Percentiles rank a stretch among this genome's conserved stretches.
Conservation (phyloP, 192 early-diverging fungal species). For the Lobulomyces angularis region DNA sequence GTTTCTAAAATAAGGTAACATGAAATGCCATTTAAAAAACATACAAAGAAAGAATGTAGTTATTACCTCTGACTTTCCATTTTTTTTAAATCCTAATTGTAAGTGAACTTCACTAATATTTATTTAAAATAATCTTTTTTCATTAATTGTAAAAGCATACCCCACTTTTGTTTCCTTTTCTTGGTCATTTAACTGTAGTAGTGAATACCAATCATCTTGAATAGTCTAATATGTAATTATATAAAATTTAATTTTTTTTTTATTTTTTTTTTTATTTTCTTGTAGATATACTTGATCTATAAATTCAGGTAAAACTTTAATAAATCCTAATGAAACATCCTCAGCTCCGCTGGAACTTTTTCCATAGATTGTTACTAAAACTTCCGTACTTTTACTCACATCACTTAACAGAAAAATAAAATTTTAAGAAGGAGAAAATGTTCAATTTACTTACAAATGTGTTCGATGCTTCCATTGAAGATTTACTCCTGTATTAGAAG, state of each 20-base stretch:
- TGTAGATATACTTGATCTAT: conserved; percentile 14
- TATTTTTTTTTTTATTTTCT: neutral
- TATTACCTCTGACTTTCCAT: neutral
- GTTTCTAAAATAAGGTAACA: conserved; percentile 23
- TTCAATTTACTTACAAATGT: conserved; percentile 19
- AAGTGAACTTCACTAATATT: conserved; percentile 1
- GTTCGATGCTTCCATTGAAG: conserved; percentile 15
- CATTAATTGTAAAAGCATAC: conserved; percentile 21
- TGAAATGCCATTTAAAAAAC: conserved; percentile 7
- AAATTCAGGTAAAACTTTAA: conserved; percentile 11
- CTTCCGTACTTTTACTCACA: conserved; percentile 22
- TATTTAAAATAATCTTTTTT: no score
- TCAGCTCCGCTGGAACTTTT: neutral
- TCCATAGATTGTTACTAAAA: conserved; percentile 17
- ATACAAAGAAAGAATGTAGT: neutral
- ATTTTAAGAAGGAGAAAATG: conserved; percentile 3
- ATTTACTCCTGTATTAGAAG: conserved; percentile 9
- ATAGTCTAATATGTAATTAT: conserved; percentile 7
- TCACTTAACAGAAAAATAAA: conserved; percentile 10
- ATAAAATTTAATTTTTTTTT: neutral
- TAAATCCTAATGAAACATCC: conserved; percentile 13
- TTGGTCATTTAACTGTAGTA: conserved; percentile 6
- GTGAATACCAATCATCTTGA: conserved; percentile 17
- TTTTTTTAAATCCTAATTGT: conserved; percentile 4
- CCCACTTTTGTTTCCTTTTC: conserved; percentile 8